Conservation (phyloP, 306 rosid genomes). For the Trichosanthes cucumerina region DNA sequence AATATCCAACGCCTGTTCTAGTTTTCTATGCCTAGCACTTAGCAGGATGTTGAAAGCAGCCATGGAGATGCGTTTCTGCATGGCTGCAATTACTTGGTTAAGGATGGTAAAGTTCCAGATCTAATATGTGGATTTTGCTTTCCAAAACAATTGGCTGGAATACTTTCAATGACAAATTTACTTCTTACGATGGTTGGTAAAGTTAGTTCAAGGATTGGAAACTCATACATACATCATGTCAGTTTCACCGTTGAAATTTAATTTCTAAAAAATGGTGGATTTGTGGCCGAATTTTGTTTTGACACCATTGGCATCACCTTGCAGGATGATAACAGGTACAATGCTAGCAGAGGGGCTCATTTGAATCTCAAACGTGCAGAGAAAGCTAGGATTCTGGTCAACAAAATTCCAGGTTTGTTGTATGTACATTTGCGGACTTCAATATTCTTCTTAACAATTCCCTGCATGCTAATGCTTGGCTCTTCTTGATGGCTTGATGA, state of each 20-base stretch:
- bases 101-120: not conserved
- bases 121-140: not conserved
- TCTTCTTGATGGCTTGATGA: conserved; percentile 18
- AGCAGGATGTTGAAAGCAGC: not conserved
- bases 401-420: conserved; percentile 78
- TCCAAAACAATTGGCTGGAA: not conserved
- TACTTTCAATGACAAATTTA: not conserved
- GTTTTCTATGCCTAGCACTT: not conserved
- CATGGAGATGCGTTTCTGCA: not conserved
- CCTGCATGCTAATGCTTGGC: not conserved
- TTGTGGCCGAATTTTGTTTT: not conserved
- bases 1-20: not conserved
- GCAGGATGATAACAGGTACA: conserved; percentile 99
- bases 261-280: not conserved
- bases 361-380: conserved; percentile 97
- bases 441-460: not conserved
- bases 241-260: not conserved
- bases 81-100: not conserved
- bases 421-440: not conserved
- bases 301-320: conserved; percentile 4
- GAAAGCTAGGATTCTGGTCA: conserved; percentile 89
- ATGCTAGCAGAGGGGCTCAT: conserved; percentile 99
- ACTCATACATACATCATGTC: not conserved
- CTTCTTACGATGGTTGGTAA: not conserved
- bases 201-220: not conserved